A percentile compares a stretch with the other conserved stretches of the same genome.
These are phyloP conservation scores for Anastatica hierochuntica DNA, from an alignment of 345 rosid genomes.

Conservation along the genomic window DNA sequence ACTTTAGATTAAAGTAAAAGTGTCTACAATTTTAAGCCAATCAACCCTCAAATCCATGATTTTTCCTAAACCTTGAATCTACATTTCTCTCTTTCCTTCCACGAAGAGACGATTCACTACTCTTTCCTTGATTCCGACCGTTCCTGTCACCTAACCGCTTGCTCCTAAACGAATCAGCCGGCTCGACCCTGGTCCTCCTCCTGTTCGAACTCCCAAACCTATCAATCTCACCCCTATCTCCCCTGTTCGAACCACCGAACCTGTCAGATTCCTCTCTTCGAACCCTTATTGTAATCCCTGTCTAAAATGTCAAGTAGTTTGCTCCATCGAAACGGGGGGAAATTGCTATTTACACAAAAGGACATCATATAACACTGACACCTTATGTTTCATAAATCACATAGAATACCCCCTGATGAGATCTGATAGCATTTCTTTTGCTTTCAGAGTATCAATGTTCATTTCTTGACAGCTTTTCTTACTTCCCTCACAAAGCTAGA, in stretches of 20 bases:
- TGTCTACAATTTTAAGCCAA: too few relatives aligned
- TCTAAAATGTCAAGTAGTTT: too few relatives aligned
- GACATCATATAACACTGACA: too few relatives aligned
- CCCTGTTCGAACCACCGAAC: conserved; percentile 29
- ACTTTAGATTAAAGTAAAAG: too few relatives aligned
- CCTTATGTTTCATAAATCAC: too few relatives aligned
- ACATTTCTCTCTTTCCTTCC: conserved; percentile 27
- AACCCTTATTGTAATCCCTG: conserved; percentile 19
- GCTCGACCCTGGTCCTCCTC: conserved; percentile 30
- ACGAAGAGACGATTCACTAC: conserved; percentile 18
- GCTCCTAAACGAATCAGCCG: conserved; percentile 25
- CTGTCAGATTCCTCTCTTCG: conserved; percentile 5
- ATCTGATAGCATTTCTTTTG: too few relatives aligned
- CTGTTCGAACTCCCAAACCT: conserved; percentile 30
- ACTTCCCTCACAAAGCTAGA: too few relatives aligned
- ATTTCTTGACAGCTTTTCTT: too few relatives aligned
- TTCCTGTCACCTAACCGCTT: conserved; percentile 21
- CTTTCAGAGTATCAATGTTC: too few relatives aligned
- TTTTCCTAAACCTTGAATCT: conserved; percentile 24
- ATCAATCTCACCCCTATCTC: conserved; percentile 22
- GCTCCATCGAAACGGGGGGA: too few relatives aligned
- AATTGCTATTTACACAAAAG: too few relatives aligned
- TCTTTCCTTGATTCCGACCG: conserved; percentile 22
- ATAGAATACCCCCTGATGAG: too few relatives aligned
- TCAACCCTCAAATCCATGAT: conserved; percentile 16